A percentile compares a stretch with the other conserved stretches of the same genome.
Evolutionary conservation across 2,329 filamentous ascomycete species (phyloP).

Genomic region (Colletotrichum lupini): DNA sequence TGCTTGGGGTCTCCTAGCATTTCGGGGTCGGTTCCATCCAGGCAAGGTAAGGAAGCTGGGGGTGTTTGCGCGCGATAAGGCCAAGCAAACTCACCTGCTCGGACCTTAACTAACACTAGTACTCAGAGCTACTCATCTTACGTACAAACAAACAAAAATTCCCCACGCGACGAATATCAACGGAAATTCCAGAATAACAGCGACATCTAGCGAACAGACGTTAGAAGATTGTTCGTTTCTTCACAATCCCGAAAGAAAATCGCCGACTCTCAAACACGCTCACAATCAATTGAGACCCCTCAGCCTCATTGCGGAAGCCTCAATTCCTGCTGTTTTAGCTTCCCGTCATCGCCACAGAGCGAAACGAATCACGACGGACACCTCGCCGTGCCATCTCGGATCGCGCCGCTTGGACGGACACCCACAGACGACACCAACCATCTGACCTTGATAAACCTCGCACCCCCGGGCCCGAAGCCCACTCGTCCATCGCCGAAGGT

Average conservation of each 20-base stretch:
- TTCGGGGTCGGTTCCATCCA: background rate
- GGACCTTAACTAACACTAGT: slow-evolving; percentile 3
- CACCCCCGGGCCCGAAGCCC: slow-evolving; percentile 27
- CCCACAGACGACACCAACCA: slow-evolving; percentile 28
- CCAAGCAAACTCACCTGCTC: background rate
- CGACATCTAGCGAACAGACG: slow-evolving; percentile 15
- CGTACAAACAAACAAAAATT: background rate
- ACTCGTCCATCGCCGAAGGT: slow-evolving; percentile 15
- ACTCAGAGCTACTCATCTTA: background rate
- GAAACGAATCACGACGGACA: slow-evolving; percentile 12
- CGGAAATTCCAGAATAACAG: slow-evolving; percentile 2
- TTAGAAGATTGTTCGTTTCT: slow-evolving; percentile 12
- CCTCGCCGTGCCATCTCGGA: slow-evolving; percentile 13
- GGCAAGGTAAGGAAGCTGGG: background rate
- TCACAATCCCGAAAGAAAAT: background rate
- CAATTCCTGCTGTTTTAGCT: slow-evolving; percentile 17
- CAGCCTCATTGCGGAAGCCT: slow-evolving; percentile 24
- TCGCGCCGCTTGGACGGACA: slow-evolving; percentile 26
- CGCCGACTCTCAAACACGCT: slow-evolving; percentile 20
- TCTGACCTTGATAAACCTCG: slow-evolving; percentile 30
- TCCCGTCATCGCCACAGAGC: slow-evolving; percentile 26
- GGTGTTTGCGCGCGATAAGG: background rate
- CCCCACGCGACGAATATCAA: background rate
- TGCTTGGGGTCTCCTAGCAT: slow-evolving; percentile 11
- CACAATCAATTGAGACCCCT: slow-evolving; percentile 28